Evolutionary conservation across 139 green algal genomes (phyloP), one percentile per base, ranked within the genome.

Genomic region (Limnomonas spitsbergensis): DNA sequence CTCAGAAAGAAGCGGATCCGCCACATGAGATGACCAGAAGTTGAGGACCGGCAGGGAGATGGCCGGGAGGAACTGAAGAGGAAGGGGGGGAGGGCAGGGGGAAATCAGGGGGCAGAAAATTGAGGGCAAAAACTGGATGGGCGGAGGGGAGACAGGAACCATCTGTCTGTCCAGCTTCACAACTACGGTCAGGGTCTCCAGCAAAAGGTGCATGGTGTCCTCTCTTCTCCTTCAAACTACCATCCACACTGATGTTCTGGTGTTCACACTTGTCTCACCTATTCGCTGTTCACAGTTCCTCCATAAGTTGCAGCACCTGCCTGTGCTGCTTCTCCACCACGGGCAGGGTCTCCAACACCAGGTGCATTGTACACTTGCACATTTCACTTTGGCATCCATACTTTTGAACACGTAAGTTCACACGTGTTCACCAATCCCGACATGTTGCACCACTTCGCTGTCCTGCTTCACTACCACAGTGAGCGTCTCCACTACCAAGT

Each of bases 401-500:
- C 68, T 68, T 90, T 38, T 2, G 84, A 82, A 69, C 54, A 35
- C 32, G 88, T 9, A 6, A 6, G 42, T 54, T 9, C 6, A 6
- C 42, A 54, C 6, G 7, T 9, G 7, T 9, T 27, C 42, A 6
- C 42, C 42, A 54, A n/a, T n/a, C n/a, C n/a, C n/a, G 39, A 84
- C 78, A 77, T 80, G 74, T 39, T 71, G 40, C 27, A 85, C 79
- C 42, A 77, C 52, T 71, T 24, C 36, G 66, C n/a, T n/a, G n/a
- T n/a, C 42, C 42, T 54, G 42, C 9, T 76, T 78, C 27, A 92
- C 53, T 38, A 91, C 80, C 24, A 72, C 77, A 0, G 76, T 69
- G 24, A 95, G 72, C 31, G 84, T 88, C 79, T 95, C 93, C 75
- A 97, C 80, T 53, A 92, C 89, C 40, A 97, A 66, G 70, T 97